phyloP scores from a whole-genome alignment of 192 early-diverging fungal genomes.

The Phycomyces blakesleeanus region DNA sequence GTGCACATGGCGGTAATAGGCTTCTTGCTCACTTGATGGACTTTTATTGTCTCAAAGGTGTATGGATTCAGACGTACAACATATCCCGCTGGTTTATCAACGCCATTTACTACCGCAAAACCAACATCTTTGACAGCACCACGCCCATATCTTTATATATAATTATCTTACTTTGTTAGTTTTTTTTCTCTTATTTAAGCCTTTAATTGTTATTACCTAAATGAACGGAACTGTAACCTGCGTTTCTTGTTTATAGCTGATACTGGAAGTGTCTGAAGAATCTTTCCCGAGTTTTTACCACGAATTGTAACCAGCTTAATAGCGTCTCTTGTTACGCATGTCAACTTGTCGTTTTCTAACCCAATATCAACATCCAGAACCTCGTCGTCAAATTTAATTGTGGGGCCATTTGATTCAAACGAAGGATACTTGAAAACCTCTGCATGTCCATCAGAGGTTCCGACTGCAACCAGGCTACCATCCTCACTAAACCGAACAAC shows the following conservation, averaged over 20 bases:
- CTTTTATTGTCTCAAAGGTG: constrained; percentile 50
- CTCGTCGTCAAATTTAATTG: constrained; percentile 53
- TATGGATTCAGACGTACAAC: constrained; percentile 59
- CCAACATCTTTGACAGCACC: constrained; percentile 50
- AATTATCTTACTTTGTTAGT: not conserved
- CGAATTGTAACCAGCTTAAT: constrained; percentile 41
- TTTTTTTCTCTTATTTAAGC: not conserved
- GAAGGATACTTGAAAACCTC: constrained; percentile 62
- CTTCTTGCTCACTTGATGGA: constrained; percentile 45
- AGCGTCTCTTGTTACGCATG: constrained; percentile 44
- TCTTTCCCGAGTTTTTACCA: constrained; percentile 36
- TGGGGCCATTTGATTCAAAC: constrained; percentile 49
- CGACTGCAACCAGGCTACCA: constrained; percentile 62
- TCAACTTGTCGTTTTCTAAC: constrained; percentile 44
- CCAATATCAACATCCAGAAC: constrained; percentile 69
- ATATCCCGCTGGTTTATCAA: constrained; percentile 48
- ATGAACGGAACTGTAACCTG: constrained; percentile 44
- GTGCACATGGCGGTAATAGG: constrained; percentile 66
- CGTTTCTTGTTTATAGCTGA: constrained; percentile 39
- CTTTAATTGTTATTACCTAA: constrained; percentile 27
- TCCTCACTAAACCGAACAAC: constrained; percentile 62
- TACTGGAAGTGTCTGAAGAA: constrained; percentile 43
- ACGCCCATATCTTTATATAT: constrained; percentile 51
- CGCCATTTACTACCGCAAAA: constrained; percentile 64
- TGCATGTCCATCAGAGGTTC: constrained; percentile 66